Evolutionary conservation across 1,284 basidiomycete genomes (phyloP).

Genomic region (Boletellus deceptivus): DNA sequence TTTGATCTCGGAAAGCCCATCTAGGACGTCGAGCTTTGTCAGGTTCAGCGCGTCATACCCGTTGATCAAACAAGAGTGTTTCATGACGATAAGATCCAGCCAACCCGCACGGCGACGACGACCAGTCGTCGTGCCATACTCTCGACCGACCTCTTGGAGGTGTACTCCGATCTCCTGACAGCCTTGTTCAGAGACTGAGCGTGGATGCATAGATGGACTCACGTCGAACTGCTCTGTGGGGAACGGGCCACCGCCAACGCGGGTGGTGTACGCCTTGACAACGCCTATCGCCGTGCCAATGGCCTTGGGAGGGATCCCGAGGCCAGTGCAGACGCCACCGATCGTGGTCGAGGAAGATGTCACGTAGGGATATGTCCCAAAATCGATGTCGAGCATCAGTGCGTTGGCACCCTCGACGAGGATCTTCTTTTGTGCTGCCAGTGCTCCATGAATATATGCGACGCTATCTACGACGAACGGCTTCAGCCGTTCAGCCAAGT

Average conservation of each 20-base stretch:
- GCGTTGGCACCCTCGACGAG: slow-evolving; percentile 98
- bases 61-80: slow-evolving; percentile 92
- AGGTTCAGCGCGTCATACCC: slow-evolving; percentile 94
- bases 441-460: slow-evolving; percentile 80
- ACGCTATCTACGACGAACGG: slow-evolving; percentile 92
- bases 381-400: slow-evolving; percentile 97
- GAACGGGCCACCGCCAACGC: slow-evolving; percentile 97
- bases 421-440: slow-evolving; percentile 74
- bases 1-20: slow-evolving; percentile 86
- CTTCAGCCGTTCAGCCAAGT: slow-evolving; percentile 79
- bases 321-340: slow-evolving; percentile 94
- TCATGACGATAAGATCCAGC: slow-evolving; percentile 95
- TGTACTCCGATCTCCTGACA: slow-evolving; percentile 78
- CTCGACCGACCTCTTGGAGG: slow-evolving; percentile 91
- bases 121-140: slow-evolving; percentile 93
- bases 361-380: slow-evolving; percentile 97
- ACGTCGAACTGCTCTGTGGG: slow-evolving; percentile 94
- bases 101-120: slow-evolving; percentile 92
- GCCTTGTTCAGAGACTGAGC: neutral
- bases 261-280: slow-evolving; percentile 96
- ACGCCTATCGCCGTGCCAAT: slow-evolving; percentile 90
- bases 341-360: slow-evolving; percentile 92
- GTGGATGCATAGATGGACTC: slow-evolving; percentile 26
- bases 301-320: slow-evolving; percentile 88
- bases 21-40: slow-evolving; percentile 94